These are phyloP conservation scores for Bombardia bombarda DNA, from an alignment of 495 filamentous ascomycete species.

Conservation along the genomic window DNA sequence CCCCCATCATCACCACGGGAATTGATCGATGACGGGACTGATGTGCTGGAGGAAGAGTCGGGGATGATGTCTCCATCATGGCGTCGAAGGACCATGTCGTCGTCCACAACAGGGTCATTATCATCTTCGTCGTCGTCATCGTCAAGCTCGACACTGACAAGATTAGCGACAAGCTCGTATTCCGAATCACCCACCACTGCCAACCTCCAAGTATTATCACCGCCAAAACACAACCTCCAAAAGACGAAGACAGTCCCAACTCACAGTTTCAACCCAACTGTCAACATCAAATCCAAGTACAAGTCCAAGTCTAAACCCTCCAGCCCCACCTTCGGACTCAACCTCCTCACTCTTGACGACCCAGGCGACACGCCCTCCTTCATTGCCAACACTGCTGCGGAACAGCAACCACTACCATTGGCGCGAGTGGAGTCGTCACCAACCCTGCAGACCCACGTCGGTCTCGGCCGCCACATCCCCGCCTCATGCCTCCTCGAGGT, in stretches of 20 bases:
- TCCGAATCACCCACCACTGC: no score
- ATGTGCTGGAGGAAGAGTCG: no score
- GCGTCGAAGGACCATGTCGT: no score
- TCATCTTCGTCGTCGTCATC: no score
- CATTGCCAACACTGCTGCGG: not conserved
- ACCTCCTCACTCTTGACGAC: conserved; percentile 12
- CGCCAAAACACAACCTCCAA: no score
- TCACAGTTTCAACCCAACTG: not conserved
- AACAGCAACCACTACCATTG: not conserved
- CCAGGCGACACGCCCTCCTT: conserved; percentile 10
- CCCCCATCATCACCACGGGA: not conserved
- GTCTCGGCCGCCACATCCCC: conserved; percentile 8
- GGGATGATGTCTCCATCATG: no score
- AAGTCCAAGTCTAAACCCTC: not conserved
- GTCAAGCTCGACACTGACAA: no score
- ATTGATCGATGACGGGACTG: no score
- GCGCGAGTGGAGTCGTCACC: conserved; percentile 4
- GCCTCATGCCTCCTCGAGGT: conserved; percentile 15
- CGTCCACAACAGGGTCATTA: no score
- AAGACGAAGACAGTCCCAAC: no score
- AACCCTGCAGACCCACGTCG: conserved; percentile 3
- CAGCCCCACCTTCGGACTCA: conserved; percentile 2
- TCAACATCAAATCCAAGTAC: not conserved
- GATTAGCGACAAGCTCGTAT: no score
- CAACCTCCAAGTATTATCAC: no score